phyloP scores from a whole-genome alignment of 225 moss, liverwort and hornwort genomes.

The Antitrichia curtipendula region DNA sequence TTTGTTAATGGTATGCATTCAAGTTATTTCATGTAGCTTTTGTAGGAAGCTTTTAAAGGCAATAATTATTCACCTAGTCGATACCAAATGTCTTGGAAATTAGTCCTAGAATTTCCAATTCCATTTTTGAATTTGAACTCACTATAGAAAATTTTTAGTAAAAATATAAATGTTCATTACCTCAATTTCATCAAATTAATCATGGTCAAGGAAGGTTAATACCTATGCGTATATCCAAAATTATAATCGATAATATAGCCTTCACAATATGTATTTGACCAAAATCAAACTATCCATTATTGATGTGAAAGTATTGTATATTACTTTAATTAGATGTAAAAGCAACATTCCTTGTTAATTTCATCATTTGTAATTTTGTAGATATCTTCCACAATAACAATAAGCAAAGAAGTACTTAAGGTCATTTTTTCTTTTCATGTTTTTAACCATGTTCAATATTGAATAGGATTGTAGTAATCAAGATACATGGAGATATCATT shows the following conservation, averaged over 20 bases:
- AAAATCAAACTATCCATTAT: background rate
- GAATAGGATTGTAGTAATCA: background rate
- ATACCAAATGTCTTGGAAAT: background rate
- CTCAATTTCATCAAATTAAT: background rate
- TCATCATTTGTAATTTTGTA: background rate
- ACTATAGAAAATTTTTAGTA: background rate
- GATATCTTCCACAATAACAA: background rate
- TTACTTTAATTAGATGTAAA: background rate
- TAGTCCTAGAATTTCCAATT: background rate
- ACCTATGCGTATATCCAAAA: too few relatives aligned
- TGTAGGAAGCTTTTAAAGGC: background rate
- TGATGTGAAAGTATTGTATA: background rate
- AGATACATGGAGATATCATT: background rate
- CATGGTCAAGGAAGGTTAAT: background rate
- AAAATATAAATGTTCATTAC: background rate
- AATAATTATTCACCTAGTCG: accelerated
- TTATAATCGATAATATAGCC: background rate
- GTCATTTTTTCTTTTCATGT: background rate
- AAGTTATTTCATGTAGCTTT: background rate
- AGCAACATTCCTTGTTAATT: background rate
- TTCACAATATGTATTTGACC: background rate
- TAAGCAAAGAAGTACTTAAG: background rate
- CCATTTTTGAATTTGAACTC: accelerated
- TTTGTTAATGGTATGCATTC: too few relatives aligned
- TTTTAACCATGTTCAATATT: background rate